Evolutionary conservation across 305 asterid species (phyloP), one percentile per base, ranked within the genome.

Genomic region (Fraxinus greggii): DNA sequence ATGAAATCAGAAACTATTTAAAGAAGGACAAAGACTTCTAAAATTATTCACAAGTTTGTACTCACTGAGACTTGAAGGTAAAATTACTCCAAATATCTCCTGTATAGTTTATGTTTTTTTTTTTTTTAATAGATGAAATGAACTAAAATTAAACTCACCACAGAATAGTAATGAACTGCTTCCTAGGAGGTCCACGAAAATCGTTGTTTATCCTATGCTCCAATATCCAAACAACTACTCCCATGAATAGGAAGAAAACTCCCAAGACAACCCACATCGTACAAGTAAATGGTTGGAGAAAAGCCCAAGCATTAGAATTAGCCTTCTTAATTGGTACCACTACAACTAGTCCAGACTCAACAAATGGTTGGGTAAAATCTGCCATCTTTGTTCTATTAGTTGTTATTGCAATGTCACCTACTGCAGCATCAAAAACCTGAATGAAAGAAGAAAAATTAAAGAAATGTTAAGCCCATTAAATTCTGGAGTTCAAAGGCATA

Each of bases 281-380:
- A 67, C 75, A 85, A 69, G 86, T 83, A 56, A 91, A 89, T 13
- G 95, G 95, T 23, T 85, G 82, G 33, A 89, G 79, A 84, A 92
- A 92, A 9, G 91, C 89, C 93, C 91, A 91, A 69, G 87, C 81
- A 61, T 67, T 82, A 56, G 94, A 83, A 24, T 82, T 70, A 81
- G 61, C 32, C 80, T 83, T 86, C 84, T 80, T 82, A 67, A 84
- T 80, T 0, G 94, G 91, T 12, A 84, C 91, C 32, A 92, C 91
- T 5, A 92, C 93, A 78, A 92, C 97, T 24, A 92, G 88, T 28
- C 97, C 95, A 4, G 93, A 92, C 84, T 89, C 91, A 1, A 90
- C 85, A 78, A 82, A 92, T 0, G 97, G 97, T 78, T 91, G 97
- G 19, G 95, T 92, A 69, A 92, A 92, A 83, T 89, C 93, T 1